Evolutionary conservation across 768 basidiomycete genomes (phyloP).

Genomic region (Astraeus odoratus): DNA sequence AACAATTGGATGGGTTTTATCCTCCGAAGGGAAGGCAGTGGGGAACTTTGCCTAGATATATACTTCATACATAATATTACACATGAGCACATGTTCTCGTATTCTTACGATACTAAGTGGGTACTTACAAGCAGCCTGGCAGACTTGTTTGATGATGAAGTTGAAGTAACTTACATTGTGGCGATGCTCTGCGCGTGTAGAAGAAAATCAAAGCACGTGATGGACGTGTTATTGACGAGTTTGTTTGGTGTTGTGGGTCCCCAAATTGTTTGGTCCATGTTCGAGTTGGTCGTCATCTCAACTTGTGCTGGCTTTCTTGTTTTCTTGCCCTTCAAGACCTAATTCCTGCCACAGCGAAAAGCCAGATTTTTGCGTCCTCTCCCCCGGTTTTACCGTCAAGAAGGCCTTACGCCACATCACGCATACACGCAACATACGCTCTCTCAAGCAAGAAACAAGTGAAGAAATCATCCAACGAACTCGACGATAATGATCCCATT

Average conservation of each 20-base stretch:
- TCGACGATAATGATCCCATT: constrained; percentile 54
- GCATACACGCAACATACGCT: constrained; percentile 22
- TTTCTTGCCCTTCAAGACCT: constrained; percentile 14
- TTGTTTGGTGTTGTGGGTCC: constrained; percentile 21
- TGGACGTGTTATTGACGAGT: constrained; percentile 7
- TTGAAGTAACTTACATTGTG: no score
- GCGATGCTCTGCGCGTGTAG: no score
- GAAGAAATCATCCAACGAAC: constrained; percentile 14
- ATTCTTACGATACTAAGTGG: no score
- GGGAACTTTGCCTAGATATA: no score
- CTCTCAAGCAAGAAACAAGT: constrained; percentile 11
- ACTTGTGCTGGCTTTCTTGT: neutral
- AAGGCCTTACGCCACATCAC: constrained; percentile 33
- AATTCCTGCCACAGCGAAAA: constrained; percentile 12
- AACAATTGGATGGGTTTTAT: no score
- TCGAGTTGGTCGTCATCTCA: constrained; percentile 6
- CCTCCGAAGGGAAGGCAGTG: no score
- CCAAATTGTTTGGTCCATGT: constrained; percentile 15
- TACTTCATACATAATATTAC: no score
- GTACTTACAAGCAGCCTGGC: no score
- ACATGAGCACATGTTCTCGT: no score
- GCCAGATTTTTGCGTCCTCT: constrained; percentile 23
- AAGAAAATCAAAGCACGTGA: constrained; percentile 17
- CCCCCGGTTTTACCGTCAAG: constrained; percentile 28
- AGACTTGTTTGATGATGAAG: no score